Conservation (phyloP, 225 moss, liverwort and hornwort genomes). For the Polytrichum commune region DNA sequence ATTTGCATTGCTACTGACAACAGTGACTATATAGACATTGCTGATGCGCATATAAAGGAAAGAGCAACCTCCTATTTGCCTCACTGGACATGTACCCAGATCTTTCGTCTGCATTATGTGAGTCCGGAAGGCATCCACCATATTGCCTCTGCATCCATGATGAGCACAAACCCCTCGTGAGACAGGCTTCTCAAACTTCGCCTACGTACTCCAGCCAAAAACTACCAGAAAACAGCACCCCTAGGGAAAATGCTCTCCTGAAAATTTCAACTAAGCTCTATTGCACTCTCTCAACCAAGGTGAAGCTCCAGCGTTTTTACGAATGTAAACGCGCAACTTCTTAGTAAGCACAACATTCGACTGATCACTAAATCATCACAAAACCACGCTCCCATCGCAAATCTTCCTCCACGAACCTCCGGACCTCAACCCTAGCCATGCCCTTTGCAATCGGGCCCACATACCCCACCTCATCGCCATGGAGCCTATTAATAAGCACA, state of each 20-base stretch:
- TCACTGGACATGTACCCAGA: constrained; percentile 64
- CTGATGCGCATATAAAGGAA: constrained; percentile 71
- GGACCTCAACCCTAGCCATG: too few relatives aligned
- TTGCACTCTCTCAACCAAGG: too few relatives aligned
- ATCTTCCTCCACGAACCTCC: too few relatives aligned
- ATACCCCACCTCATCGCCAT: constrained; percentile 71
- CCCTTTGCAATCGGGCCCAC: neutral
- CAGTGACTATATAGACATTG: constrained; percentile 68
- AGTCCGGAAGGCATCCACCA: constrained; percentile 70
- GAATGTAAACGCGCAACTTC: too few relatives aligned
- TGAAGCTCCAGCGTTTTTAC: too few relatives aligned
- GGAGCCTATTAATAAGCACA: constrained; percentile 62
- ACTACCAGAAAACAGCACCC: too few relatives aligned
- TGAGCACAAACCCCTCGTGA: neutral
- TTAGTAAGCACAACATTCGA: too few relatives aligned
- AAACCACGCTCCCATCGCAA: too few relatives aligned
- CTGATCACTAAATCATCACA: too few relatives aligned
- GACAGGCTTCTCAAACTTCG: too few relatives aligned
- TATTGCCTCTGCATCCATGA: constrained; percentile 46
- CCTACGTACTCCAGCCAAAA: too few relatives aligned
- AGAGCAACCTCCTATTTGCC: constrained; percentile 66
- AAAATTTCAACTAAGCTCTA: too few relatives aligned
- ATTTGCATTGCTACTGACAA: constrained; percentile 68
- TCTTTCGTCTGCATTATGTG: constrained; percentile 73
- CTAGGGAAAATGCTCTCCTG: constrained; percentile 24